phyloP scores from a whole-genome alignment of 805 yeast genomes.

The Saccharomycopsis malanga region DNA sequence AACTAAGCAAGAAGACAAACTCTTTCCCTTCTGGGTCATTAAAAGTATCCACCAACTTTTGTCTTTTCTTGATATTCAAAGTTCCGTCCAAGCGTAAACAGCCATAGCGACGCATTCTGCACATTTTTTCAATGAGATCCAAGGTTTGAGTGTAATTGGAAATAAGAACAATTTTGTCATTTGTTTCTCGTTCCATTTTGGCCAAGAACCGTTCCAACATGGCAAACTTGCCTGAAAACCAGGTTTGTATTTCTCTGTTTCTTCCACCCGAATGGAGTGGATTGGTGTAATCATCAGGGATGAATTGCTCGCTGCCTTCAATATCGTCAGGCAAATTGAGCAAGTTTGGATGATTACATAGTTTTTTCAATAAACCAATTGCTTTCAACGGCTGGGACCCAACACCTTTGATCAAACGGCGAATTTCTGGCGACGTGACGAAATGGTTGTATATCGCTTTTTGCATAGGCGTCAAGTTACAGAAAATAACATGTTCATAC shows the following conservation, averaged over 20 bases:
- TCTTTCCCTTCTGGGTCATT: slow-evolving; percentile 86
- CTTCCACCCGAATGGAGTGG: slow-evolving; percentile 44
- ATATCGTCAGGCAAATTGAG: slow-evolving; percentile 69
- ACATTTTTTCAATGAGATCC: slow-evolving; percentile 82
- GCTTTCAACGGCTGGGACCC: slow-evolving; percentile 85
- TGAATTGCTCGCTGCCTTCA: slow-evolving; percentile 54
- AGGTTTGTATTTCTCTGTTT: slow-evolving; percentile 63
- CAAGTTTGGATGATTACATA: slow-evolving; percentile 92
- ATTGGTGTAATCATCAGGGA: slow-evolving; percentile 68
- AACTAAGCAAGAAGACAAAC: slow-evolving; percentile 80
- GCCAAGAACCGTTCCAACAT: slow-evolving; percentile 79
- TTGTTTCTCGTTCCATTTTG: slow-evolving; percentile 69
- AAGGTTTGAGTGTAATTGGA: slow-evolving; percentile 93
- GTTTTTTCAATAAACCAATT: slow-evolving; percentile 78
- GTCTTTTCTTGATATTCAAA: slow-evolving; percentile 85
- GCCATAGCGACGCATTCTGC: slow-evolving; percentile 71
- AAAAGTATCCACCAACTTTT: slow-evolving; percentile 82
- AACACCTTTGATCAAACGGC: slow-evolving; percentile 53
- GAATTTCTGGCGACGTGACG: slow-evolving; percentile 72
- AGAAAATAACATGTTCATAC: slow-evolving; percentile 95
- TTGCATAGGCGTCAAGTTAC: slow-evolving; percentile 76
- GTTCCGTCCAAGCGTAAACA: slow-evolving; percentile 84
- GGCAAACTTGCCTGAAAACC: slow-evolving; percentile 80
- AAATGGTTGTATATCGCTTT: slow-evolving; percentile 61
- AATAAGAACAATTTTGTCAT: slow-evolving; percentile 91